Conservation (phyloP, 108 stramenopile genomes). For the Nitzschia sp. region DNA sequence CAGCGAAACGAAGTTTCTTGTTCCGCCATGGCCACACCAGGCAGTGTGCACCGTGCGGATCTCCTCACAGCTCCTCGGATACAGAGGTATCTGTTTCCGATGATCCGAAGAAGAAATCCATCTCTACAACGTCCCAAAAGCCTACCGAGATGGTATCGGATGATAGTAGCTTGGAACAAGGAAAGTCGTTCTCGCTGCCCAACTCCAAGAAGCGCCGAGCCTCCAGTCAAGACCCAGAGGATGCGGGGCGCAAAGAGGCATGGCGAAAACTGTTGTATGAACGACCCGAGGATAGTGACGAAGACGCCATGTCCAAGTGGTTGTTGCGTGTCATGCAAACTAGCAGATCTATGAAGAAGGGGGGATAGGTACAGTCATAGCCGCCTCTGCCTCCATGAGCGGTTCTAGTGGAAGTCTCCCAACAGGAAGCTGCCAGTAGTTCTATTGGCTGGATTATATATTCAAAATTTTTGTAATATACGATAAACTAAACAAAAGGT, state of each 20-base stretch:
- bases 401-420: not conserved
- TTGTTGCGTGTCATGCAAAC: not conserved
- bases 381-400: not conserved
- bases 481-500: too few relatives aligned
- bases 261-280: not conserved
- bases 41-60: too few relatives aligned
- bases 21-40: constrained; percentile 1
- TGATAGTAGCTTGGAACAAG: not conserved
- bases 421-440: not conserved
- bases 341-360: not conserved
- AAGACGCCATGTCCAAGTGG: constrained; percentile 3
- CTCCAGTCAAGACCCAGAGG: not conserved
- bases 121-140: not conserved
- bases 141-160: not conserved
- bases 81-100: not conserved
- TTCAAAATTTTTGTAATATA: too few relatives aligned
- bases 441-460: not conserved
- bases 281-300: not conserved
- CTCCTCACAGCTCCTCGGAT: not conserved
- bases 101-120: not conserved
- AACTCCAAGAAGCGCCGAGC: not conserved
- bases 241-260: too few relatives aligned
- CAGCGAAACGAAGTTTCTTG: constrained; percentile 8
- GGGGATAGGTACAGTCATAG: too few relatives aligned
- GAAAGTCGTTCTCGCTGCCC: too few relatives aligned